These are phyloP conservation scores for Gardenia jasminoides DNA, from an alignment of 257 asterid genomes.

Conservation along the genomic window DNA sequence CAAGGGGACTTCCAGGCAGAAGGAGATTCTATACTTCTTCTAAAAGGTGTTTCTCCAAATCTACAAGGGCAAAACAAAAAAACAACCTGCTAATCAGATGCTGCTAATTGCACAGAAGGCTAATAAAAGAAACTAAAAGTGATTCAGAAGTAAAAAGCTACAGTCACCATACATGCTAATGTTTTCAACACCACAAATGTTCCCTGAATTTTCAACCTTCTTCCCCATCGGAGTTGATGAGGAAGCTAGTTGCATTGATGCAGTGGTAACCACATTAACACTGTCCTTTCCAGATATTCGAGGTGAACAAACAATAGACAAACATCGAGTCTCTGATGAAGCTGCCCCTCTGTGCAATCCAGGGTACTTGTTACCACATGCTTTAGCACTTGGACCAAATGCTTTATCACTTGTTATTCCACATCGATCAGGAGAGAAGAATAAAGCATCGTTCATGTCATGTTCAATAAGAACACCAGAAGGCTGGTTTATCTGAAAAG, in stretches of 20 bases:
- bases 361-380: constrained; percentile 37
- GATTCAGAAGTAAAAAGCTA: background rate
- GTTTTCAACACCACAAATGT: constrained; percentile 46
- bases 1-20: constrained; percentile 98
- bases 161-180: constrained; percentile 58
- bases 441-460: constrained; percentile 41
- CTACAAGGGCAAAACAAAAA: constrained; percentile 32
- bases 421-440: constrained; percentile 60
- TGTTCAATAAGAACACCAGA: constrained; percentile 58
- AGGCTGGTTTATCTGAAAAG: constrained; percentile 47
- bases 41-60: constrained; percentile 74
- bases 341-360: constrained; percentile 43
- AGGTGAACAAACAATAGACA: constrained; percentile 71
- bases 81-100: background rate
- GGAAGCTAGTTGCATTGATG: constrained; percentile 47
- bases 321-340: constrained; percentile 47
- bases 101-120: background rate
- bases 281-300: constrained; percentile 48
- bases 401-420: constrained; percentile 47
- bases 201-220: constrained; percentile 54
- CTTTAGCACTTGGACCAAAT: constrained; percentile 38
- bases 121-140: constrained; percentile 2
- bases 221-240: constrained; percentile 43
- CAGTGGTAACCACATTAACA: constrained; percentile 43
- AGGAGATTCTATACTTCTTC: constrained; percentile 85